Conservation (phyloP, 2,329 filamentous ascomycete genomes). For the Aureobasidium namibiae region DNA sequence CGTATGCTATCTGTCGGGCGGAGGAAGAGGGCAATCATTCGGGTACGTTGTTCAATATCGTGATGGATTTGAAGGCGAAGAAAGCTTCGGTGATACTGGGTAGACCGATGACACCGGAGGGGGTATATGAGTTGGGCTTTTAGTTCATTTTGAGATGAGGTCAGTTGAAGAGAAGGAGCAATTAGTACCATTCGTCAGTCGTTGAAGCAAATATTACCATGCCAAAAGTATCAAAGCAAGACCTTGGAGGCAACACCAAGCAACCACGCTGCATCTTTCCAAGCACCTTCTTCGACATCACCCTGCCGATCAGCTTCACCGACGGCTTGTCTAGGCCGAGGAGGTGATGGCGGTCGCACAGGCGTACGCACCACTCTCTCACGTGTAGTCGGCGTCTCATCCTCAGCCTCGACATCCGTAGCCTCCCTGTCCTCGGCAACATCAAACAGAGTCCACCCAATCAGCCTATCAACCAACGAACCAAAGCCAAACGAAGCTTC, state of each 20-base stretch:
- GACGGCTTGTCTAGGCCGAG: neutral
- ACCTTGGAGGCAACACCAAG: conserved; percentile 45
- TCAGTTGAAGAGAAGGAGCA: neutral
- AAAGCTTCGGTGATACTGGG: conserved; percentile 26
- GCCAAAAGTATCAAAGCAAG: conserved; percentile 17
- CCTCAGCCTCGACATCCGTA: conserved; percentile 23
- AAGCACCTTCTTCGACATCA: conserved; percentile 38
- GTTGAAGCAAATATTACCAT: neutral
- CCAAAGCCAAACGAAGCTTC: conserved; percentile 31
- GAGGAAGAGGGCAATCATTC: conserved; percentile 18
- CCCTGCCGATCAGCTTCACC: conserved; percentile 15
- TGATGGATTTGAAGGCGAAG: conserved; percentile 28
- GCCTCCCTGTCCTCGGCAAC: conserved; percentile 43
- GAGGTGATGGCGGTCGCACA: conserved; percentile 19
- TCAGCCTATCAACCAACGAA: conserved; percentile 48
- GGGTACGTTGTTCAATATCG: conserved; percentile 30
- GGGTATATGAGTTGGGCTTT: conserved; percentile 20
- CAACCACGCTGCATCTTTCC: conserved; percentile 52
- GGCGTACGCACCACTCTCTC: neutral
- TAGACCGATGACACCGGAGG: conserved; percentile 24
- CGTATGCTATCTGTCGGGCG: conserved; percentile 29
- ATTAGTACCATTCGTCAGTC: neutral
- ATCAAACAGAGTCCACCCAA: conserved; percentile 50
- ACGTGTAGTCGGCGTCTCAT: conserved; percentile 16
- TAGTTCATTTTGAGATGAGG: conserved; percentile 23